Percentiles rank a stretch among this genome's conserved stretches.
Evolutionary conservation across 768 basidiomycete species (phyloP).

Genomic region (Xerocomellus chrysenteron): DNA sequence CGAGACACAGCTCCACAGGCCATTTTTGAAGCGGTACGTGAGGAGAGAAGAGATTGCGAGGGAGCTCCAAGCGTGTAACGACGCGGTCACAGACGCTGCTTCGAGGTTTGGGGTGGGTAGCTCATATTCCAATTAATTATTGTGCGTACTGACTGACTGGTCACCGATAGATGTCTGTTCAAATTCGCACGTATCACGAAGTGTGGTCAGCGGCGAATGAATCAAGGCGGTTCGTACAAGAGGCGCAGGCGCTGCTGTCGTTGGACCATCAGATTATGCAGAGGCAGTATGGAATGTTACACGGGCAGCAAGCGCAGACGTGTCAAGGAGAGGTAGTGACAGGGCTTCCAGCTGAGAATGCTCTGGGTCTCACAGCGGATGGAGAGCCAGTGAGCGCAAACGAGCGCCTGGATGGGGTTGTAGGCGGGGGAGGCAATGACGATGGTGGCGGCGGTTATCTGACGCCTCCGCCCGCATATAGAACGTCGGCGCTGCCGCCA

Average conservation of each 20-base stretch:
- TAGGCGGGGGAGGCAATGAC: background rate
- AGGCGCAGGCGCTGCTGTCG: conserved; percentile 16
- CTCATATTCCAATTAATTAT: background rate
- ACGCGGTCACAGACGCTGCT: conserved; percentile 49
- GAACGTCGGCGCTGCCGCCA: background rate
- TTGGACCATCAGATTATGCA: conserved; percentile 20
- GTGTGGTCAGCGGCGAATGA: conserved; percentile 39
- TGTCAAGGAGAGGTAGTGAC: background rate
- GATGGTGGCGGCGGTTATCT: background rate
- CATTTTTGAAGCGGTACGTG: conserved; percentile 78
- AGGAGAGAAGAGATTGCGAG: conserved; percentile 66
- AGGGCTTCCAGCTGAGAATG: background rate
- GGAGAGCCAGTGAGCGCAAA: background rate
- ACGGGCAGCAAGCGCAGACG: conserved; percentile 2
- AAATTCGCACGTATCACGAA: conserved; percentile 54
- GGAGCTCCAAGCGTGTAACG: conserved; percentile 52
- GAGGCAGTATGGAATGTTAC: conserved; percentile 10
- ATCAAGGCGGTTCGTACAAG: conserved; percentile 21
- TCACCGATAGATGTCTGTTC: conserved; percentile 40
- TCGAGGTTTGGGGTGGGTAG: conserved; percentile 24
- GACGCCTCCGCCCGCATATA: conserved; percentile 9
- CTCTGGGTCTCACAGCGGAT: conserved; percentile 5
- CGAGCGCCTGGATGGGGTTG: background rate
- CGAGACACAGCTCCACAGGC: conserved; percentile 57
- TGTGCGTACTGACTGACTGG: background rate